Base-by-base conservation (phyloP, 495 filamentous ascomycete genomes). In the Talaromyces borbonicus region DNA sequence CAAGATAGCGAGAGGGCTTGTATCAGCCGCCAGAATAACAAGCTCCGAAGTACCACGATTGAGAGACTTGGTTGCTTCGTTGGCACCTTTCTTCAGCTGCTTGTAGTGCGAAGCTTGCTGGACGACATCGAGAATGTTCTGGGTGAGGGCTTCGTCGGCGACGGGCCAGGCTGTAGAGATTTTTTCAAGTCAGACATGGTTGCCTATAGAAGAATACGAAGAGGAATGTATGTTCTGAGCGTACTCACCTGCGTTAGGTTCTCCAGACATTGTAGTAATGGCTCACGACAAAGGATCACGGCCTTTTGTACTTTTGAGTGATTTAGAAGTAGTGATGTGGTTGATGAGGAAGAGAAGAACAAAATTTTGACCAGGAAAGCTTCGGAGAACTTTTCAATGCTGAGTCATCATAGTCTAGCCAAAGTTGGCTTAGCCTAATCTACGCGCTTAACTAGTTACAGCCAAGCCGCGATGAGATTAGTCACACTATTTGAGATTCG, bases 1-100 rank as follows among this genome's bases (percentile, higher is more conserved):
- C 39, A 97, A 75, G 51, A 97, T 95, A 39, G 84, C 82, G n/a
- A 95, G 71, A 19, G 88, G 88, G 27, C 76, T 68, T 40, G 85
- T 87, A 58, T 96, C 90, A 36, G 87, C 89, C 35, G 90, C 89
- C 32, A 48, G 46, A 14, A 48, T 40, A 54, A 95, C 77, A 44
- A 98, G 73, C 64, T 97, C 92, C 54, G 80, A 75, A 52, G 85
- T 86, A 64, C 92, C 92, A 20, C 87, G 79, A 67, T 90, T 92
- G 30, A 93, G 73, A 26, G 88, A 87, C 72, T 93, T 92, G 53
- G 88, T 93, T 19, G 84, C 78, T 65, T 77, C 70, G 65, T 74
- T 75, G 18, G 72, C 71, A 42, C 87, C 87, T 73, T 92, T 92
- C 78, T 93, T 95, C 26, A 90, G 62, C 72, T 92, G 87, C 31